Conservation (phyloP, 768 basidiomycete species). For the Galerina sulciceps region DNA sequence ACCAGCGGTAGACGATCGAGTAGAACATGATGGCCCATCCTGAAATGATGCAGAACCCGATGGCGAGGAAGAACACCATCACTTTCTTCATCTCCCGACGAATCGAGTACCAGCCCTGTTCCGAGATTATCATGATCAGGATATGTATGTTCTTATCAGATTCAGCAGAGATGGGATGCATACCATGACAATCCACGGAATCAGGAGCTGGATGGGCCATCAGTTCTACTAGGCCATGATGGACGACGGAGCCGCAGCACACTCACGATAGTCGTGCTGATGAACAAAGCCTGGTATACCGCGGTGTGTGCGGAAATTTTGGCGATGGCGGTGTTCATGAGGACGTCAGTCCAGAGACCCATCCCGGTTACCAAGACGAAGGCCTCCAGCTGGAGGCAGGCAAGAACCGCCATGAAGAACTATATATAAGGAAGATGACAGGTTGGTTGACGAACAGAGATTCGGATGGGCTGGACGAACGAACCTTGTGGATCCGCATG, state of each 20-base stretch:
- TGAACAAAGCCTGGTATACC: conserved; percentile 49
- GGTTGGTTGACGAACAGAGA: background rate
- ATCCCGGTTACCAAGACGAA: conserved; percentile 55
- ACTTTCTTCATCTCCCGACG: conserved; percentile 45
- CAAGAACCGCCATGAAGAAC: conserved; percentile 60
- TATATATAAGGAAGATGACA: conserved; percentile 16
- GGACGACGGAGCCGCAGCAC: background rate
- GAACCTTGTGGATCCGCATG: conserved; percentile 53
- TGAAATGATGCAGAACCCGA: conserved; percentile 39
- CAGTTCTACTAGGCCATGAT: background rate
- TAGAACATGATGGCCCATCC: conserved; percentile 52
- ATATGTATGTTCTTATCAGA: background rate
- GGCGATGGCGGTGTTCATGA: conserved; percentile 49
- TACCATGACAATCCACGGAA: conserved; percentile 60
- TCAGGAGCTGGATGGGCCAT: conserved; percentile 38
- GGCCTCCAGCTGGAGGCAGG: conserved; percentile 56
- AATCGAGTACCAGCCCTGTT: conserved; percentile 59
- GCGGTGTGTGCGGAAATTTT: conserved; percentile 42
- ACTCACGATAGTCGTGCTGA: conserved; percentile 48
- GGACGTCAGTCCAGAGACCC: conserved; percentile 60
- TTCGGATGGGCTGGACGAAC: conserved; percentile 5
- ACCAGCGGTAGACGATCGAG: conserved; percentile 49
- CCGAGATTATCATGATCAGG: background rate
- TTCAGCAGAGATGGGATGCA: conserved; percentile 1
- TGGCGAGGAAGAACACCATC: conserved; percentile 47